These are phyloP conservation scores for Poa annua DNA, from an alignment of 176 grass and related monocot genomes.

Conservation along the genomic window DNA sequence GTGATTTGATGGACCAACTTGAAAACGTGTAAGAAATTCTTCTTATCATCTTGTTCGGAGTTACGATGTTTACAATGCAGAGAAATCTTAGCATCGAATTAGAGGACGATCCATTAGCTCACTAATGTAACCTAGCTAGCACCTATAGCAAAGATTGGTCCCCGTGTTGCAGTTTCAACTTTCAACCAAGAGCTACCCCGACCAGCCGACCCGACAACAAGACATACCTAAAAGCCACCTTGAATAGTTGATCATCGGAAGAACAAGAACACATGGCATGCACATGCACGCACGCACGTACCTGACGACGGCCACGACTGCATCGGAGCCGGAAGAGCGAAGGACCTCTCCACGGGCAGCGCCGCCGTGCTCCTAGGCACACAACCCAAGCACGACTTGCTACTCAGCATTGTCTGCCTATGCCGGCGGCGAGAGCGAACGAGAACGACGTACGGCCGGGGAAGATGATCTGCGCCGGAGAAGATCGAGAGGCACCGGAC, in stretches of 20 bases:
- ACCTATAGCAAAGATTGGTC: not conserved
- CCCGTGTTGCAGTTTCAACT: not conserved
- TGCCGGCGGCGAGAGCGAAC: not conserved
- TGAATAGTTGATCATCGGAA: not conserved
- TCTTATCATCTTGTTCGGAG: not conserved
- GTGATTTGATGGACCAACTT: no score
- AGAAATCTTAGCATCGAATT: not conserved
- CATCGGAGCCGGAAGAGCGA: slow-evolving; percentile 47
- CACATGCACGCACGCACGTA: not conserved
- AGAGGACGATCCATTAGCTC: not conserved
- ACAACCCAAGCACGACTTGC: slow-evolving; percentile 30
- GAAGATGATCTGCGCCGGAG: not conserved
- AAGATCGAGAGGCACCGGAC: not conserved
- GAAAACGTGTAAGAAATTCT: not conserved
- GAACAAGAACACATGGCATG: not conserved
- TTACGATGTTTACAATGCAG: not conserved
- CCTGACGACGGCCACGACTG: slow-evolving; percentile 66
- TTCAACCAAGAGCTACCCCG: not conserved
- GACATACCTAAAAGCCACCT: slow-evolving; percentile 24
- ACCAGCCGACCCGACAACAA: not conserved
- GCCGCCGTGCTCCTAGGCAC: slow-evolving; percentile 35
- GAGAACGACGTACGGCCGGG: no score
- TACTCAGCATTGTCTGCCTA: slow-evolving; percentile 42
- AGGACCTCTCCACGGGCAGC: slow-evolving; percentile 58
- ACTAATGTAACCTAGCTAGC: no score